Conservation (phyloP, 345 rosid genomes). For the Noccaea bulbosa region DNA sequence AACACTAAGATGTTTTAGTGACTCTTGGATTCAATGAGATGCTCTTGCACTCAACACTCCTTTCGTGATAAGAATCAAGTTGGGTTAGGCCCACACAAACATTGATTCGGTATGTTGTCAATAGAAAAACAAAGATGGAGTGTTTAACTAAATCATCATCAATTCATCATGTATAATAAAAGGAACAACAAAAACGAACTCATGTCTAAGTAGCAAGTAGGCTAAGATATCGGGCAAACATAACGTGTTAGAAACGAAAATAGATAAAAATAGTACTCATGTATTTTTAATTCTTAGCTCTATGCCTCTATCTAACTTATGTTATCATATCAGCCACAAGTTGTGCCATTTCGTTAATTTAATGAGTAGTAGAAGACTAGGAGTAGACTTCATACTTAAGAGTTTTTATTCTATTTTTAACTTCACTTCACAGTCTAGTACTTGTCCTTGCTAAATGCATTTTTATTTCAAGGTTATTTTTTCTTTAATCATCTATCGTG, state of each 20-base stretch:
- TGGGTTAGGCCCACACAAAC: slow-evolving; percentile 22
- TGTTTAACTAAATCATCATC: slow-evolving; percentile 42
- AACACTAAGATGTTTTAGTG: not conserved
- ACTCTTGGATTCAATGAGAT: slow-evolving; percentile 4
- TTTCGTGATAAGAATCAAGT: slow-evolving; percentile 17
- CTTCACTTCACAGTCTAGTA: not conserved
- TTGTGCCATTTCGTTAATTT: not conserved
- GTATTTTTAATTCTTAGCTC: not conserved
- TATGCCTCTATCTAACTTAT: not conserved
- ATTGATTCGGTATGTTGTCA: slow-evolving; percentile 27
- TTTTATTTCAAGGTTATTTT: not conserved
- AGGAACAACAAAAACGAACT: not conserved
- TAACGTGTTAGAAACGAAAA: slow-evolving; percentile 30
- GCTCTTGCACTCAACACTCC: slow-evolving; percentile 16
- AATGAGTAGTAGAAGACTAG: slow-evolving; percentile 1
- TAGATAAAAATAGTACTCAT: not conserved
- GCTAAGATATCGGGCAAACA: not conserved
- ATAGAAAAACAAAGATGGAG: slow-evolving; percentile 34
- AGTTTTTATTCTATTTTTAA: not conserved
- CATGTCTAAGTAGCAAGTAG: slow-evolving; percentile 19
- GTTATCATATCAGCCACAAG: slow-evolving; percentile 1
- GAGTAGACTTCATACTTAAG: not conserved
- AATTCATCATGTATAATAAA: slow-evolving; percentile 28
- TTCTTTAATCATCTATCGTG: not conserved
- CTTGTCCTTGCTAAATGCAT: not conserved